These are phyloP conservation scores for Botrytis aclada DNA, from an alignment of 2,329 filamentous ascomycete species.

Conservation along the genomic window DNA sequence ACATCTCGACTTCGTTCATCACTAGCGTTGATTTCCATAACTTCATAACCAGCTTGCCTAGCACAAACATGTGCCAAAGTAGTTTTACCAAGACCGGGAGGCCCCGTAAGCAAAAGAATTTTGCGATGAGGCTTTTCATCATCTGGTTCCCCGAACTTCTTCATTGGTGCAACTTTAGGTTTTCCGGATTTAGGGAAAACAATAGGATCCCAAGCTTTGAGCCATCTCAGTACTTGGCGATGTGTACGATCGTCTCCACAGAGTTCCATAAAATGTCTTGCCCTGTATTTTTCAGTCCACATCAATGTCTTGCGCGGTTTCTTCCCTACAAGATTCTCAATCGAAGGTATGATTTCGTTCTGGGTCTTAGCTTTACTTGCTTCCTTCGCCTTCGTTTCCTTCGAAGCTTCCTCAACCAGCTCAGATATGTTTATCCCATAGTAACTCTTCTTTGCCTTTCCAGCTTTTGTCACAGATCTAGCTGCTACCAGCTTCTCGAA, in stretches of 20 bases:
- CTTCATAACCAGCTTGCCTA: slow-evolving; percentile 90
- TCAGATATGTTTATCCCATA: slow-evolving; percentile 92
- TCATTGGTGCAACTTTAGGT: slow-evolving; percentile 48
- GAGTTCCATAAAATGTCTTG: slow-evolving; percentile 85
- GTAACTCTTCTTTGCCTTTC: slow-evolving; percentile 70
- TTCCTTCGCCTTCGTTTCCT: slow-evolving; percentile 41
- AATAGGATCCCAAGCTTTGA: slow-evolving; percentile 89
- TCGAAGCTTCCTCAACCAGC: slow-evolving; percentile 68
- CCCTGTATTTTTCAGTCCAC: slow-evolving; percentile 98
- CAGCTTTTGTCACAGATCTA: slow-evolving; percentile 63
- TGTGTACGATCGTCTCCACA: slow-evolving; percentile 95
- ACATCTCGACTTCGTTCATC: slow-evolving; percentile 89
- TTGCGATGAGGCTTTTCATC: slow-evolving; percentile 80
- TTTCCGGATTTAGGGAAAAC: slow-evolving; percentile 75
- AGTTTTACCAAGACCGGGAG: slow-evolving; percentile 92
- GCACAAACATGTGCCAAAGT: slow-evolving; percentile 96
- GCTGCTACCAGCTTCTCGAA: slow-evolving; percentile 68
- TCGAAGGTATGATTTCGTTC: slow-evolving; percentile 39
- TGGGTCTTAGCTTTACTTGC: slow-evolving; percentile 44
- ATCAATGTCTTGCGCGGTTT: slow-evolving; percentile 52
- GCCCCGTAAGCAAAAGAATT: slow-evolving; percentile 84
- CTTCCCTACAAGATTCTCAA: slow-evolving; percentile 39
- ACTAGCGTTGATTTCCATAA: slow-evolving; percentile 96
- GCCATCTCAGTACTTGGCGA: slow-evolving; percentile 82
- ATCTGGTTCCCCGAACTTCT: slow-evolving; percentile 47